Evolutionary conservation across 495 filamentous ascomycete species (phyloP).

Genomic region (Tricharina praecox): DNA sequence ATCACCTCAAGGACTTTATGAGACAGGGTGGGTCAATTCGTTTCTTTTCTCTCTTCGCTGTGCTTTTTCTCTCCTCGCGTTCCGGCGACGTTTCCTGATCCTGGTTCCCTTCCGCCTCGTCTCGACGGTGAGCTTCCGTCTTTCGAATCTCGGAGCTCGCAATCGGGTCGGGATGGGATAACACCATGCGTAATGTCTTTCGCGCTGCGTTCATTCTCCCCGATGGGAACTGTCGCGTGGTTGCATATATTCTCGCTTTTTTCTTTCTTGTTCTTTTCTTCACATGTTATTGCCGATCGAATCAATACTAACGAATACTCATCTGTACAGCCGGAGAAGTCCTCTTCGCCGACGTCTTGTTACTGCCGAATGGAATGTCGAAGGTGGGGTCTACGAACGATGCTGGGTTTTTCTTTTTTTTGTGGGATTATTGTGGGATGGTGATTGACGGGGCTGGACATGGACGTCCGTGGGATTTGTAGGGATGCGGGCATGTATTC

Average conservation of each 20-base stretch:
- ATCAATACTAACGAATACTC: neutral
- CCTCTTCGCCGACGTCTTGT: constrained; percentile 96
- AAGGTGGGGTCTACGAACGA: constrained; percentile 97
- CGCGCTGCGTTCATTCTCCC: too few species aligned
- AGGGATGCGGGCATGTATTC: constrained; percentile 95
- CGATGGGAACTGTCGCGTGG: too few species aligned
- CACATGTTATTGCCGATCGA: too few species aligned
- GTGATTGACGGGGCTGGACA: constrained; percentile 98
- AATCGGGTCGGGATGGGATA: too few species aligned
- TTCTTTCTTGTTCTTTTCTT: too few species aligned
- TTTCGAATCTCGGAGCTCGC: too few species aligned
- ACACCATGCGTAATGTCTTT: too few species aligned
- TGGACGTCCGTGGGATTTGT: constrained; percentile 68
- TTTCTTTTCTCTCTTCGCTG: neutral
- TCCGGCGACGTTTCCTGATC: neutral
- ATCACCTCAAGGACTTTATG: constrained; percentile 99
- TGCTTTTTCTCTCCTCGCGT: neutral
- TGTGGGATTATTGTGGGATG: constrained; percentile 72
- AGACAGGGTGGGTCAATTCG: constrained; percentile 66
- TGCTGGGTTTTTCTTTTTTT: constrained; percentile 60
- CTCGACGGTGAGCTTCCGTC: too few species aligned
- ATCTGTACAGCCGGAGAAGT: constrained; percentile 74
- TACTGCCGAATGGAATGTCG: constrained; percentile 99
- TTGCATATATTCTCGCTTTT: too few species aligned
- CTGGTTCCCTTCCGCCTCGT: too few species aligned